Evolutionary conservation across 2,329 filamentous ascomycete genomes (phyloP).

Genomic region (Chaetomiaceae sp.): DNA sequence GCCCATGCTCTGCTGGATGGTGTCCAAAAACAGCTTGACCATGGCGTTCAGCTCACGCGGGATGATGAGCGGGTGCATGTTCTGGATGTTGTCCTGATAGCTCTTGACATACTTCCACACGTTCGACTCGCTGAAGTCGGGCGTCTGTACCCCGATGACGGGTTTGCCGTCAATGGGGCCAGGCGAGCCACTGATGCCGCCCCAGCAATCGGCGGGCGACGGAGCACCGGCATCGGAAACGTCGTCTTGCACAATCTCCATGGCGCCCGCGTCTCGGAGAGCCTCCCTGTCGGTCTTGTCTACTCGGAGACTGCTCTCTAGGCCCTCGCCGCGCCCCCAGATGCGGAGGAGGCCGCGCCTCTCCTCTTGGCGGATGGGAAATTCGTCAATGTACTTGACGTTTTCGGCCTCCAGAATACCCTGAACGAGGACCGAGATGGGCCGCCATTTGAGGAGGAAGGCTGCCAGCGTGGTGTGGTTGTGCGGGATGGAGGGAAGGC

Average conservation of each 20-base stretch:
- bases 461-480: conserved; percentile 91
- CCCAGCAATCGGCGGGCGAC: conserved; percentile 56
- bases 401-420: conserved; percentile 44
- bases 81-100: conserved; percentile 59
- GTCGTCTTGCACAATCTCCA: conserved; percentile 39
- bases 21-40: conserved; percentile 50
- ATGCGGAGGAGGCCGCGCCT: conserved; percentile 68
- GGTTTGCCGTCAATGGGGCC: conserved; percentile 35
- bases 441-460: conserved; percentile 68
- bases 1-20: conserved; percentile 36
- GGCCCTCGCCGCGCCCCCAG: conserved; percentile 74
- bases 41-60: conserved; percentile 49
- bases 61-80: conserved; percentile 61
- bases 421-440: conserved; percentile 61
- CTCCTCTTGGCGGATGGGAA: conserved; percentile 73
- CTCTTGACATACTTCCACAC: conserved; percentile 52
- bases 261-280: conserved; percentile 34
- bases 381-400: conserved; percentile 59
- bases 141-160: conserved; percentile 43
- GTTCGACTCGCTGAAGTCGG: conserved; percentile 48
- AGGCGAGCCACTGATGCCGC: conserved; percentile 51
- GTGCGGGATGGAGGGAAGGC: conserved; percentile 67
- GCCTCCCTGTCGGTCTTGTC: conserved; percentile 35
- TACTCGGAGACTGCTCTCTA: conserved; percentile 49
- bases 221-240: conserved; percentile 44